Evolutionary conservation across 768 basidiomycete genomes (phyloP).

Genomic region (Boletellus sp.): DNA sequence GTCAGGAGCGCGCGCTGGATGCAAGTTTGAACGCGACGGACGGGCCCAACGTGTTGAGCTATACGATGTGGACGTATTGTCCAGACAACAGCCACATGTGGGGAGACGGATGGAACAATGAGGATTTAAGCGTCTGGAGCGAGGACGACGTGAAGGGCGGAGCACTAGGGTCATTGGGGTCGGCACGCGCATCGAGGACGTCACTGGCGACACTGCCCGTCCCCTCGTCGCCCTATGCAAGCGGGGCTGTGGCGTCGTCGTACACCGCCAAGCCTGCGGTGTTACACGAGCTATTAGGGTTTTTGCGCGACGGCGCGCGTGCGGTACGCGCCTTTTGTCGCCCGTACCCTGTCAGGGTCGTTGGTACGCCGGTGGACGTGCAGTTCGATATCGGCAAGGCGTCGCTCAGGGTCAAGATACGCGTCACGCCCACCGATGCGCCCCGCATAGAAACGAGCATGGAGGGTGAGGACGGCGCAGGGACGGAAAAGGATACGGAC

Average conservation of each 20-base stretch:
- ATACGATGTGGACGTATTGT: conserved; percentile 88
- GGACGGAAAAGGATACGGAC: conserved; percentile 11
- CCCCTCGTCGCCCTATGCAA: conserved; percentile 15
- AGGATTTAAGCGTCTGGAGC: conserved; percentile 90
- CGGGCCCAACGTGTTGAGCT: conserved; percentile 70
- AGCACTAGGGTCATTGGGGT: conserved; percentile 2
- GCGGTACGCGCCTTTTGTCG: conserved; percentile 82
- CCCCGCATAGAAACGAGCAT: conserved; percentile 4
- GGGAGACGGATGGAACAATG: conserved; percentile 97
- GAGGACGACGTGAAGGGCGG: conserved; percentile 48
- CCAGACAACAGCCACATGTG: conserved; percentile 78
- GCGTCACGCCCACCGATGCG: conserved; percentile 58
- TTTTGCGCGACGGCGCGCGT: conserved; percentile 82
- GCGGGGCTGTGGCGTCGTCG: neutral
- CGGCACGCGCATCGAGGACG: conserved; percentile 15
- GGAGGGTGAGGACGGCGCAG: neutral
- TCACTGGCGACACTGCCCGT: conserved; percentile 20
- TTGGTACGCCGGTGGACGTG: conserved; percentile 64
- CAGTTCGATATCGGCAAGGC: conserved; percentile 75
- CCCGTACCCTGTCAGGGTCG: conserved; percentile 73
- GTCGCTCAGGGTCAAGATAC: conserved; percentile 64
- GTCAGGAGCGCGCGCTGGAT: conserved; percentile 87
- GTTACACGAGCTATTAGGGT: conserved; percentile 37
- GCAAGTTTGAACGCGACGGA: conserved; percentile 78
- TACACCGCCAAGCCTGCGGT: neutral